A percentile compares a stretch with the other conserved stretches of the same genome.
These are phyloP conservation scores for Penicillium sp. DNA, from an alignment of 2,329 filamentous ascomycete species.

Conservation along the genomic window DNA sequence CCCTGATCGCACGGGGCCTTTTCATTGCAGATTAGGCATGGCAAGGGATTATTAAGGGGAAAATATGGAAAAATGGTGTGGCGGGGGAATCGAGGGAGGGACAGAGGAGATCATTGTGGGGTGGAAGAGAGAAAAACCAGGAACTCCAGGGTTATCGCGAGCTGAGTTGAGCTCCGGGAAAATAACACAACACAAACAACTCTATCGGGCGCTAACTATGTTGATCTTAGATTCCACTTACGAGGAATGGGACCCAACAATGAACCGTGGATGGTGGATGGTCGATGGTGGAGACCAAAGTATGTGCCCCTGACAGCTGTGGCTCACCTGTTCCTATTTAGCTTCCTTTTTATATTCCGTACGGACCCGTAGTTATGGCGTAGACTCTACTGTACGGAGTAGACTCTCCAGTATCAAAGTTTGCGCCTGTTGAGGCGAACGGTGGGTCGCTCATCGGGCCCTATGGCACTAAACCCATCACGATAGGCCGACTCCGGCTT, in stretches of 20 bases:
- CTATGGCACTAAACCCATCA: not conserved
- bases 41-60: not conserved
- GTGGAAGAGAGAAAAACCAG: not conserved
- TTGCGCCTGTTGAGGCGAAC: conserved; percentile 5
- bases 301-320: not conserved
- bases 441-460: conserved; percentile 10
- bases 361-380: too few relatives aligned
- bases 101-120: not conserved
- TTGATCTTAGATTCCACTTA: not conserved
- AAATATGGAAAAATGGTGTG: conserved; percentile 4
- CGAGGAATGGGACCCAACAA: not conserved
- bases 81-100: not conserved
- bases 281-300: not conserved
- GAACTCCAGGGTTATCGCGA: not conserved
- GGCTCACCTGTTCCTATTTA: not conserved
- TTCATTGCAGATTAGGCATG: conserved; percentile 31
- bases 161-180: not conserved
- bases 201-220: not conserved
- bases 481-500: not conserved
- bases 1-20: conserved; percentile 22
- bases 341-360: too few relatives aligned
- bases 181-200: not conserved
- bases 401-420: not conserved
- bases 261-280: not conserved
- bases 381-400: not conserved